Conservation (phyloP, 805 yeast genomes). For the Priceomyces carsonii region DNA sequence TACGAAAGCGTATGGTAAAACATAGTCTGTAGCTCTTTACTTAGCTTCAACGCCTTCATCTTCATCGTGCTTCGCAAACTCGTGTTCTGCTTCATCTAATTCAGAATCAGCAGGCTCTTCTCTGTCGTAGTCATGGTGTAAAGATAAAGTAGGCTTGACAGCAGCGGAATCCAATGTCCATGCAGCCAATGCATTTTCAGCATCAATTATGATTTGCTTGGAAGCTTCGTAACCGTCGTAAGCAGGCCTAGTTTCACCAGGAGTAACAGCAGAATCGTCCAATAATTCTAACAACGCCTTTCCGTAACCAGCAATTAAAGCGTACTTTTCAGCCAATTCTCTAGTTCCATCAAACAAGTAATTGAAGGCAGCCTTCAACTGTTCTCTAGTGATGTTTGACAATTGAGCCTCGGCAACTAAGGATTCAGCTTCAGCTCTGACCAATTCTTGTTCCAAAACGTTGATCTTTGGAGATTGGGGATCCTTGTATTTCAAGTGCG, state of each 20-base stretch:
- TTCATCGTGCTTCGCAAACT: slow-evolving; percentile 50
- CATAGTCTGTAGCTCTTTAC: background rate
- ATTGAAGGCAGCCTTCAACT: slow-evolving; percentile 79
- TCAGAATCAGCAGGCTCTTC: slow-evolving; percentile 52
- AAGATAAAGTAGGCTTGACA: slow-evolving; percentile 77
- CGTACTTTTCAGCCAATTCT: slow-evolving; percentile 83
- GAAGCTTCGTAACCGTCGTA: slow-evolving; percentile 89
- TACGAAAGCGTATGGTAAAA: background rate
- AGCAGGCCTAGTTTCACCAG: slow-evolving; percentile 90
- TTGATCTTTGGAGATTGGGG: slow-evolving; percentile 81
- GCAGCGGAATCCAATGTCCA: slow-evolving; percentile 86
- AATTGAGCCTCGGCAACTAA: slow-evolving; percentile 91
- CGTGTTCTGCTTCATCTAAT: slow-evolving; percentile 51
- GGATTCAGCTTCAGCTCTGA: slow-evolving; percentile 89
- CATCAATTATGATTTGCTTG: slow-evolving; percentile 82
- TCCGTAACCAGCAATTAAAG: slow-evolving; percentile 87
- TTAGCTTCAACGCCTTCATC: slow-evolving; percentile 13
- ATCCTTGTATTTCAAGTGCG: slow-evolving; percentile 80
- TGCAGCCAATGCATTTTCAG: slow-evolving; percentile 77
- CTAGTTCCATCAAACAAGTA: slow-evolving; percentile 84
- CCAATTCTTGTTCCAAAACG: slow-evolving; percentile 84
- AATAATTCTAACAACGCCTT: slow-evolving; percentile 80
- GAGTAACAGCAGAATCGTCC: slow-evolving; percentile 84
- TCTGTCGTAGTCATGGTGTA: slow-evolving; percentile 58
- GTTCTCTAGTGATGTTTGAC: slow-evolving; percentile 84